Conservation (phyloP, 148 eudicot species). For the Talinum fruticosum region DNA sequence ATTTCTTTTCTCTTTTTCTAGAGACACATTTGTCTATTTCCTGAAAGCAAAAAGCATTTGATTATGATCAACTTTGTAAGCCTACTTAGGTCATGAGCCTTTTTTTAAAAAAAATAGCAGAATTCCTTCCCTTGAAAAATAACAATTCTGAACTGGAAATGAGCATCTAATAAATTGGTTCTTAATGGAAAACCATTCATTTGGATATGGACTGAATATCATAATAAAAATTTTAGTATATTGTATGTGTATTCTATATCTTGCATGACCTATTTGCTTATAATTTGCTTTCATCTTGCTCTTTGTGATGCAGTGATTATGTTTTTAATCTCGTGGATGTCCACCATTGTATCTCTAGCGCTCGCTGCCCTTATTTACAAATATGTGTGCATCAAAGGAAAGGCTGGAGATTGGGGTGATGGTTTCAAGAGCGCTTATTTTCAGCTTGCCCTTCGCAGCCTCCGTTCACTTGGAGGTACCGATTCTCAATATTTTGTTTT, state of each 20-base stretch:
- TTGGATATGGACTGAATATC: too few species aligned
- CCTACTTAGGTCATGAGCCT: too few species aligned
- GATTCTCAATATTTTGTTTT: not conserved
- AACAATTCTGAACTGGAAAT: too few species aligned
- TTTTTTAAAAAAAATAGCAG: too few species aligned
- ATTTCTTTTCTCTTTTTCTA: too few species aligned
- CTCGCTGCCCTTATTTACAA: conserved; percentile 91
- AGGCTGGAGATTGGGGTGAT: conserved; percentile 99
- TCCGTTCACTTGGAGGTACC: conserved; percentile 92
- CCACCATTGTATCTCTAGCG: conserved; percentile 87
- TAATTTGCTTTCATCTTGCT: conserved; percentile 10
- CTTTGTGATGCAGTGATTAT: conserved; percentile 75
- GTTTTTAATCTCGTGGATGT: conserved; percentile 97
- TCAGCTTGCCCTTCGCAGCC: conserved; percentile 96
- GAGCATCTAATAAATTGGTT: too few species aligned
- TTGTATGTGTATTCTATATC: not conserved
- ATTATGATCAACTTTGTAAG: too few species aligned
- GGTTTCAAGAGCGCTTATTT: conserved; percentile 99
- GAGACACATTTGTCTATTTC: too few species aligned
- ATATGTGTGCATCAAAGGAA: conserved; percentile 91
- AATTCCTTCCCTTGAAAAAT: too few species aligned
- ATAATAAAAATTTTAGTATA: too few species aligned
- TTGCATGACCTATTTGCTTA: not conserved
- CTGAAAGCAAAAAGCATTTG: too few species aligned
- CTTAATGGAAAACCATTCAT: too few species aligned